Evolutionary conservation across 495 filamentous ascomycete species (phyloP).

Genomic region (Talaromyces stipitatus): DNA sequence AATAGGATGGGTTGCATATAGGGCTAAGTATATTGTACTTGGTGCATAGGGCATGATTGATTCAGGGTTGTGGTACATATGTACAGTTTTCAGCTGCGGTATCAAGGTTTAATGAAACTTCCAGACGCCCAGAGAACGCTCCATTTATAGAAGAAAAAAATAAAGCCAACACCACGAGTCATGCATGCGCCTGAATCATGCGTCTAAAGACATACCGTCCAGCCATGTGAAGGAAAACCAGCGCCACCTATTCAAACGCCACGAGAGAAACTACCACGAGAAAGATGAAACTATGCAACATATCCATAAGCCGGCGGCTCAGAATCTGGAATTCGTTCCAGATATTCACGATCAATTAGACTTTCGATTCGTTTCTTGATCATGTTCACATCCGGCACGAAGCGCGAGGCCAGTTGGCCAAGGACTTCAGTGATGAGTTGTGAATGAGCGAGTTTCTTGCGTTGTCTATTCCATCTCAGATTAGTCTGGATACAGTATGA

Average conservation of each 20-base stretch:
- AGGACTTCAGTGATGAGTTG: constrained; percentile 82
- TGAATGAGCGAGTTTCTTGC: constrained; percentile 73
- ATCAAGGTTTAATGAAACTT: too few species aligned
- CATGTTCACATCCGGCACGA: constrained; percentile 83
- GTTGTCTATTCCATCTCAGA: constrained; percentile 56
- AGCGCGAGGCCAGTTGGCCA: constrained; percentile 65
- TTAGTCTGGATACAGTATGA: constrained; percentile 8
- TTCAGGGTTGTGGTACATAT: too few species aligned
- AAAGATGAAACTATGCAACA: constrained; percentile 43
- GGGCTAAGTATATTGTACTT: background rate
- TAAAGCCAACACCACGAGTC: background rate
- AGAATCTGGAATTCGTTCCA: constrained; percentile 73
- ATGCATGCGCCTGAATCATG: background rate
- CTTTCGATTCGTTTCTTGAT: constrained; percentile 94
- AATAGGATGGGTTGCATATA: background rate
- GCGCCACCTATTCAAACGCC: background rate
- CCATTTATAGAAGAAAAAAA: background rate
- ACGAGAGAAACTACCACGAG: background rate
- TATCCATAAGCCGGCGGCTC: constrained; percentile 69
- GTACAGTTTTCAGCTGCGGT: background rate
- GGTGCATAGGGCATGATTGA: background rate
- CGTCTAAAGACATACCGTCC: background rate
- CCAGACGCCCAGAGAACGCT: too few species aligned
- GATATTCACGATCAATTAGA: constrained; percentile 84
- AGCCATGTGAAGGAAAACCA: background rate